Conservation (phyloP, 2,329 filamentous ascomycete species). For the Colletotrichum shisoi region DNA sequence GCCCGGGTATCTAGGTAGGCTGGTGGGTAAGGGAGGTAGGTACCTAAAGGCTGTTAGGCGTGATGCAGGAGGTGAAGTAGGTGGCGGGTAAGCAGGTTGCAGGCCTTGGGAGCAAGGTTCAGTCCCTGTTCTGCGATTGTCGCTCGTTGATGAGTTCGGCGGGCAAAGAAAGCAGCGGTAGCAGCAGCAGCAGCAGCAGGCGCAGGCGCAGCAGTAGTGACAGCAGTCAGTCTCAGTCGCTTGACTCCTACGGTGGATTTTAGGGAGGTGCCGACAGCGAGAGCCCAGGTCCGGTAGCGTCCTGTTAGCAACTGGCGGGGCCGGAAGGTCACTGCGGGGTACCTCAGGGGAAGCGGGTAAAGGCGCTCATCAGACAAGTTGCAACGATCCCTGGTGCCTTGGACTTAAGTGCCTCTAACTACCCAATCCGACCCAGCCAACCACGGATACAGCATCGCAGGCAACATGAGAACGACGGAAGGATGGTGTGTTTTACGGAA, state of each 20-base stretch:
- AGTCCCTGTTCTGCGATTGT: background rate
- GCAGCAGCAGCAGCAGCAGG: background rate
- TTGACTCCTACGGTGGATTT: background rate
- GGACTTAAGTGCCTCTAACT: background rate
- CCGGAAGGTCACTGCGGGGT: slow-evolving; percentile 26
- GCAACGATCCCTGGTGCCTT: background rate
- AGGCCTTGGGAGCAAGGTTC: slow-evolving; percentile 14
- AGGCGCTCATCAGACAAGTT: background rate
- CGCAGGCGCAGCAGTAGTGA: background rate
- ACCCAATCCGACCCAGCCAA: background rate
- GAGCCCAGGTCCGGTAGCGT: background rate
- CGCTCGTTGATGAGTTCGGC: background rate
- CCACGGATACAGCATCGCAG: background rate
- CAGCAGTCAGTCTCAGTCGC: background rate
- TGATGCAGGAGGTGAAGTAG: slow-evolving; percentile 29
- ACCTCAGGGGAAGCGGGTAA: slow-evolving; percentile 9
- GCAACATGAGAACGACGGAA: background rate
- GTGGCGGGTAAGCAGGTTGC: slow-evolving; percentile 16
- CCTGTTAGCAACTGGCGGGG: slow-evolving; percentile 30
- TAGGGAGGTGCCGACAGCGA: slow-evolving; percentile 13
- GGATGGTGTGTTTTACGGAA: background rate
- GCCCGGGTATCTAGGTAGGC: no score
- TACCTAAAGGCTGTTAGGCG: slow-evolving; percentile 23
- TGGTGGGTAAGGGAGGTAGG: no score
- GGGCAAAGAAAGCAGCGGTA: background rate